Evolutionary conservation across 768 basidiomycete species (phyloP).

Genomic region (Sarcomyxa edulis): DNA sequence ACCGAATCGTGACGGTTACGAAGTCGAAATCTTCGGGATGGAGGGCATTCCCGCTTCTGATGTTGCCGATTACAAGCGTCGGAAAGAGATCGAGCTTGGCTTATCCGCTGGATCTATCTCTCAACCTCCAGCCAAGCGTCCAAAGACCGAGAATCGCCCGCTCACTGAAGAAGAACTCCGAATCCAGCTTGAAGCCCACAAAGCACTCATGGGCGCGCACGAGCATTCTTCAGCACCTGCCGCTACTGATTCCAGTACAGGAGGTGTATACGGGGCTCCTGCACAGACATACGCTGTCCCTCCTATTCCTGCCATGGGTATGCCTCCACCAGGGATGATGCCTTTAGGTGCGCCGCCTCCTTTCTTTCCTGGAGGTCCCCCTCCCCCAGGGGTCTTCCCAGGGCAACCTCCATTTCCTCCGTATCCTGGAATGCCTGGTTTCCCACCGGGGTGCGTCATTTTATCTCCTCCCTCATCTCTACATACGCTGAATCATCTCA

Average conservation of each 20-base stretch:
- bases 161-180: slow-evolving; percentile 81
- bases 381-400: slow-evolving; percentile 36
- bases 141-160: slow-evolving; percentile 72
- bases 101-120: slow-evolving; percentile 77
- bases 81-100: slow-evolving; percentile 92
- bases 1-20: slow-evolving; percentile 94
- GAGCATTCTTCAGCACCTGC: slow-evolving; percentile 31
- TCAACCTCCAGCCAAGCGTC: slow-evolving; percentile 75
- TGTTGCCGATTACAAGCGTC: slow-evolving; percentile 91
- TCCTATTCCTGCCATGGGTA: slow-evolving; percentile 29
- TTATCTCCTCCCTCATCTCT: slow-evolving; percentile 8
- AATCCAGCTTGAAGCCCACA: slow-evolving; percentile 85
- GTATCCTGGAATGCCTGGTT: slow-evolving; percentile 41
- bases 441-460: slow-evolving; percentile 44
- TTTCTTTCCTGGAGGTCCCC: slow-evolving; percentile 34
- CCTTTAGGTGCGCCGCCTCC: slow-evolving; percentile 22
- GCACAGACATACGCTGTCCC: slow-evolving; percentile 65
- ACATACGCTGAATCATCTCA: slow-evolving; percentile 11
- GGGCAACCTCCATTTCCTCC: slow-evolving; percentile 32
- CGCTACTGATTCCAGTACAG: slow-evolving; percentile 35
- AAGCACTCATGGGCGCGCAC: slow-evolving; percentile 78
- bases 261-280: slow-evolving; percentile 68
- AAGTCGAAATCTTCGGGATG: slow-evolving; percentile 99
- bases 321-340: slow-evolving; percentile 25
- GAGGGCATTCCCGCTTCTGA: slow-evolving; percentile 95